Base-by-base conservation (phyloP, 129 eudicot species). In the Helichrysum umbraculigerum region DNA sequence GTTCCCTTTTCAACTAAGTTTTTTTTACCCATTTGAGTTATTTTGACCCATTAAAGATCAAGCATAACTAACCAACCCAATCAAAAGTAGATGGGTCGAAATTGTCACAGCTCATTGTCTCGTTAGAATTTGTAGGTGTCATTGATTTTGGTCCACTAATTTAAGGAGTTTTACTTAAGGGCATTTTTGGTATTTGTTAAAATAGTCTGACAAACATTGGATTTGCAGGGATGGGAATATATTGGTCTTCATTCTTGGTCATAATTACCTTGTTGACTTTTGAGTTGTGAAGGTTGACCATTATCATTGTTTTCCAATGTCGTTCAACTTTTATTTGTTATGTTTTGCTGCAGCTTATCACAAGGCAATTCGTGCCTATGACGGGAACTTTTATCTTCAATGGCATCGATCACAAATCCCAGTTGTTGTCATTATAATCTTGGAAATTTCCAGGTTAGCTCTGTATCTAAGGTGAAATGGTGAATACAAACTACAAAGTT, bases 341-440 rank as follows among this genome's bases (percentile, higher is more conserved):
- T 59, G 61, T 61, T 68, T 56, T 34, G 9, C 33, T 68, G 81
- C 96, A 93, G 98, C 96, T 91, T 7, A 88, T 93, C 75, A 94
- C 98, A 41, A 69, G 84, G 64, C 98, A 94, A 70, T 94, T 94
- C 76, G 88, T 91, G 68, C 98, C 98, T 6, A 82, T 94, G 96
- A 78, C 81, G 44, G 98, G 98, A 72, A 94, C 97, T 65, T 94
- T 94, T 75, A 86, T 94, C 84, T 88, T 94, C 83, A 91, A 91
- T 54, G 98, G 96, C 77, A 84, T 94, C 11, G 97, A 94, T 81
- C 98, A 87, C 87, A 94, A 89, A 69, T 94, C 98, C 56, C 98
- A 90, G 70, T 70, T 94, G 77, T 68, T 93, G 78, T 81, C 75
- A 1, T 83, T 93, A 52, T 93, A 79, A 79, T 68, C 66, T 66